Base-by-base conservation (phyloP, 176 grass and related monocot species). In the Carex myosuroides region DNA sequence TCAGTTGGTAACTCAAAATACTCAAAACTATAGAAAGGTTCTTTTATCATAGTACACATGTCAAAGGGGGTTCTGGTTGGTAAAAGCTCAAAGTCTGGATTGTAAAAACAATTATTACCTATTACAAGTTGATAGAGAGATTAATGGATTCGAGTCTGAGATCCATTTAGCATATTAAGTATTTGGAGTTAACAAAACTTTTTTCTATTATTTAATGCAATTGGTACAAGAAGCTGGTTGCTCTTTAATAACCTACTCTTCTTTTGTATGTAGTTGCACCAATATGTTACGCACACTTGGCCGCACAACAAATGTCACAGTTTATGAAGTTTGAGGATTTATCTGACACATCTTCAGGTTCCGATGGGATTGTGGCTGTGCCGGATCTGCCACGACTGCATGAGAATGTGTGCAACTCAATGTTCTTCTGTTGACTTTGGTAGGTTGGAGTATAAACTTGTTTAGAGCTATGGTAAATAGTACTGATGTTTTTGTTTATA, bases 341-440 rank as follows among this genome's bases (percentile, higher is more conserved):
- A 17, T 86, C 81, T 3, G 91, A 91, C 26, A 88, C 82, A 4
- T 86, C 86, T 4, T 90, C 86, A 74, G 84, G 26, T 48, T 16
- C 30, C 7, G 60, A 44, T 33, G 53, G 6, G 0, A 55, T 74
- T 1, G 46, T 63, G 10, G 52, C 17, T 20, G 53, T 85, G 13
- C 90, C 85, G 0, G 79, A 91, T 24, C 54, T 95, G 24, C 88
- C 87, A 17, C 42, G n/a, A 14, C 58, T 92, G 74, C 88, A 95
- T 20, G 0, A 16, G 4, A 80, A 82, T 1, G 90, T 92, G 11
- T 54, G 18, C 14, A 81, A 63, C 1, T 87, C 85, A 0, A 95
- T 95, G 93, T 89, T 92, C 74, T 95, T 89, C 80, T 95, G 90
- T 81, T 91, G 46, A 75, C 11, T 24, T 24, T 13, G n/a, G 70